These are phyloP conservation scores for Trifolium repens DNA, from an alignment of 306 rosid genomes.

Conservation along the genomic window DNA sequence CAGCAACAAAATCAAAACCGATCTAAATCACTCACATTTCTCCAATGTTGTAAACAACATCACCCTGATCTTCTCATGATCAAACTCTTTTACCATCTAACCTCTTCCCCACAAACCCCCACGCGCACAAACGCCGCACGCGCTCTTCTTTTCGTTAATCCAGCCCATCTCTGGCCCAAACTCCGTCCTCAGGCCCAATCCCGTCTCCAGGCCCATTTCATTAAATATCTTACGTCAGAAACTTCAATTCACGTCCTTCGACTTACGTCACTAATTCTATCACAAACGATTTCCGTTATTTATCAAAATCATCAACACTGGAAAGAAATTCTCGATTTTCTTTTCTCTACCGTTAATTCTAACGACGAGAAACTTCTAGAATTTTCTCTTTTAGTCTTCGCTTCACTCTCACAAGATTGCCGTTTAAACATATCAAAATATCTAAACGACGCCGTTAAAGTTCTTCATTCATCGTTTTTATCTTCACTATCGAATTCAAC, in stretches of 20 bases:
- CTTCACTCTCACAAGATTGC: slow-evolving; percentile 13
- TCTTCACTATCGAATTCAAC: slow-evolving; percentile 19
- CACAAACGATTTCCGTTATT: slow-evolving; percentile 35
- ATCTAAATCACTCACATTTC: slow-evolving; percentile 37
- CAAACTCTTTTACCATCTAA: slow-evolving; percentile 46
- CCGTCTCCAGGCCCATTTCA: slow-evolving; percentile 39
- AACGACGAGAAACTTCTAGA: slow-evolving; percentile 32
- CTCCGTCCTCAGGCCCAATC: slow-evolving; percentile 38
- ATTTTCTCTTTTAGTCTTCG: slow-evolving; percentile 33
- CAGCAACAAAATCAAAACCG: background rate
- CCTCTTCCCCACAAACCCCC: background rate
- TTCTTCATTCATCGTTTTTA: slow-evolving; percentile 26
- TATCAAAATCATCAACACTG: slow-evolving; percentile 31
- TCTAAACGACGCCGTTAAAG: background rate
- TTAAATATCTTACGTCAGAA: slow-evolving; percentile 37
- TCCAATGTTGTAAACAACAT: slow-evolving; percentile 46
- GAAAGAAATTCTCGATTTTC: slow-evolving; percentile 39
- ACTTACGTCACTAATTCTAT: slow-evolving; percentile 22
- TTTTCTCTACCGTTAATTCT: background rate
- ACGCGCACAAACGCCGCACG: slow-evolving; percentile 49
- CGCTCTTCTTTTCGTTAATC: slow-evolving; percentile 24
- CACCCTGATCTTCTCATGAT: slow-evolving; percentile 50
- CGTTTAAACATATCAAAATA: slow-evolving; percentile 2
- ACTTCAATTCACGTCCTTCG: slow-evolving; percentile 41
- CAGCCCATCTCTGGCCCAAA: slow-evolving; percentile 40